These are phyloP conservation scores for Pichia occidentalis DNA, from an alignment of 805 yeast genomes.

Conservation along the genomic window DNA sequence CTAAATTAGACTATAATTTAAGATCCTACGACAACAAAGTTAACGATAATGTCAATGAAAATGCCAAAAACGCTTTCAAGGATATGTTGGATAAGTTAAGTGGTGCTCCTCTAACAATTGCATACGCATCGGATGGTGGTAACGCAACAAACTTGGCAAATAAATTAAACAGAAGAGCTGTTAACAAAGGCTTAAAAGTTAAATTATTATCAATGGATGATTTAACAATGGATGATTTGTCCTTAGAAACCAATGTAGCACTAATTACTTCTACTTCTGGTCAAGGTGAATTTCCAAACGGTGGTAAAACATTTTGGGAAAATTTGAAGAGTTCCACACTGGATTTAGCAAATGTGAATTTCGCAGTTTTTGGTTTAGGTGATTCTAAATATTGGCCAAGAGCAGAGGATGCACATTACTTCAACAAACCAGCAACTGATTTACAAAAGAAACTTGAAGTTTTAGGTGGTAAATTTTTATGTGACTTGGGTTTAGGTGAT, in stretches of 20 bases:
- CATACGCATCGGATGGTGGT: conserved; percentile 91
- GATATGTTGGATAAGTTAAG: conserved; percentile 77
- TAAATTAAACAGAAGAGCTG: conserved; percentile 69
- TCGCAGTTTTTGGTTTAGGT: conserved; percentile 70
- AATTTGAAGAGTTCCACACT: conserved; percentile 56
- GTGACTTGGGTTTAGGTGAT: conserved; percentile 84
- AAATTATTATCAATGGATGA: conserved; percentile 67
- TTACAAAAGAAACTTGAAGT: conserved; percentile 55
- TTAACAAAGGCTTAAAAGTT: conserved; percentile 70
- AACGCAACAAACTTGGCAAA: conserved; percentile 78
- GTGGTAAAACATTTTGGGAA: conserved; percentile 76
- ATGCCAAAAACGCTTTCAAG: conserved; percentile 72
- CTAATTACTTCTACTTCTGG: conserved; percentile 74
- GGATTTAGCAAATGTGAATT: conserved; percentile 53
- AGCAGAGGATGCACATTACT: conserved; percentile 88
- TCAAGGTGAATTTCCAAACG: conserved; percentile 82
- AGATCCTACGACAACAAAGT: conserved; percentile 55
- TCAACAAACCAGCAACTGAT: conserved; percentile 85
- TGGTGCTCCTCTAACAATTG: conserved; percentile 85
- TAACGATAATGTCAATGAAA: conserved; percentile 43
- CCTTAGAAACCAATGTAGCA: conserved; percentile 61
- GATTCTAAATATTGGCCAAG: conserved; percentile 94
- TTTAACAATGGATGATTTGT: conserved; percentile 62
- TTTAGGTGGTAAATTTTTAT: conserved; percentile 68
- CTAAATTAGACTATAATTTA: conserved; percentile 71